These are phyloP conservation scores for Quillaja saponaria DNA, from an alignment of 306 rosid genomes.

Conservation along the genomic window DNA sequence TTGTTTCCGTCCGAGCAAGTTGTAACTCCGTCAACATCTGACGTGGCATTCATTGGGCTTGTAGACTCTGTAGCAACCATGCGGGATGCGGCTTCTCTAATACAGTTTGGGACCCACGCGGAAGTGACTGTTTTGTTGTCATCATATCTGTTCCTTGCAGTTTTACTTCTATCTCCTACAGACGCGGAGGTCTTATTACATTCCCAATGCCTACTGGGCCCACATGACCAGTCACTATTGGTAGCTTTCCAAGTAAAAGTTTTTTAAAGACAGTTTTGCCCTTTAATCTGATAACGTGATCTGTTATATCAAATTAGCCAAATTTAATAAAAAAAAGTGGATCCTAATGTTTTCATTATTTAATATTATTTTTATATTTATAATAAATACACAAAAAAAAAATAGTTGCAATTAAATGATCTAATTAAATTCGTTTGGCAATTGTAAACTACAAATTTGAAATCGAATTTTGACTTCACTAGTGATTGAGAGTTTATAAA, in stretches of 20 bases:
- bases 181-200: conserved; percentile 18
- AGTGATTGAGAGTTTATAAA: too few relatives aligned
- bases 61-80: conserved; percentile 37
- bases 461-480: too few relatives aligned
- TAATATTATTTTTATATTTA: neutral
- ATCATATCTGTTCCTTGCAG: conserved; percentile 25
- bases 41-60: conserved; percentile 36
- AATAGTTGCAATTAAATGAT: too few relatives aligned
- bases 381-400: neutral
- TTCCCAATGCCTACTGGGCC: neutral
- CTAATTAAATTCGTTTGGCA: neutral
- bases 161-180: conserved; percentile 3
- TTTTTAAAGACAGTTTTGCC: neutral
- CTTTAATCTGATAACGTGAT: neutral
- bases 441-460: neutral
- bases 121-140: conserved; percentile 25
- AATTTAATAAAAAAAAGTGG: too few relatives aligned
- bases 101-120: conserved; percentile 37
- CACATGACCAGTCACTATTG: conserved; percentile 21
- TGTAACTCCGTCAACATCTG: conserved; percentile 29
- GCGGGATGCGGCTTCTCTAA: conserved; percentile 49
- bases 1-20: conserved; percentile 17
- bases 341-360: neutral
- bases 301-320: too few relatives aligned
- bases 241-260: conserved; percentile 15